Evolutionary conservation across 371 early-diverging fungal genomes (phyloP).

Genomic region (Haplosporangium sp.): DNA sequence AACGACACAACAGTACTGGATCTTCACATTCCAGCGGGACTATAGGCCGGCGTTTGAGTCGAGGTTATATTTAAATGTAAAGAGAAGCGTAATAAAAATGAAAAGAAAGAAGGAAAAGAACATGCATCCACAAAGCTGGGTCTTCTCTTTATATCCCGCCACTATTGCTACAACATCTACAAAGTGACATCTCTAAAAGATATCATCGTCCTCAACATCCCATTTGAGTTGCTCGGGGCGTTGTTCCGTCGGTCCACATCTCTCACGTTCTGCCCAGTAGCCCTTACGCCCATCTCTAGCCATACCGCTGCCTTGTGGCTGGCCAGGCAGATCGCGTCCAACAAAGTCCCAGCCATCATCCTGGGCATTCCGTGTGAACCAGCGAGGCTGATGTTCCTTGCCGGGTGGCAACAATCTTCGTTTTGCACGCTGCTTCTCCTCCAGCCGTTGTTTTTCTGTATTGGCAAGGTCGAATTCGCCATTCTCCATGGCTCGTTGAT

Average conservation of each 20-base stretch:
- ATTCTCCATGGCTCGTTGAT: conserved; percentile 79
- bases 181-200: conserved; percentile 30
- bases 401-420: conserved; percentile 64
- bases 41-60: conserved; percentile 39
- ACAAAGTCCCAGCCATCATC: conserved; percentile 63
- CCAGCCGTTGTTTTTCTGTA: conserved; percentile 73
- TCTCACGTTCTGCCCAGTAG: conserved; percentile 67
- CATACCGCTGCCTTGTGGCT: conserved; percentile 35
- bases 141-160: neutral
- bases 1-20: conserved; percentile 39
- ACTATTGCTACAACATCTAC: too few species aligned
- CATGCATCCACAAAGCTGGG: neutral
- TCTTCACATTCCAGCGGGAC: conserved; percentile 47
- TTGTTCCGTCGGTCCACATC: conserved; percentile 47
- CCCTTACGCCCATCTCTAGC: conserved; percentile 12
- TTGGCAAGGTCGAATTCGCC: conserved; percentile 79
- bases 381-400: conserved; percentile 72
- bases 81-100: neutral
- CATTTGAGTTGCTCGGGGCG: conserved; percentile 53
- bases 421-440: conserved; percentile 77
- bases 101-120: neutral
- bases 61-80: conserved; percentile 28
- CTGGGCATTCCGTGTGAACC: conserved; percentile 75
- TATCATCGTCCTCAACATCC: conserved; percentile 57
- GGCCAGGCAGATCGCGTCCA: conserved; percentile 55